Conservation (phyloP, 306 rosid species). For the Quercus dentata region DNA sequence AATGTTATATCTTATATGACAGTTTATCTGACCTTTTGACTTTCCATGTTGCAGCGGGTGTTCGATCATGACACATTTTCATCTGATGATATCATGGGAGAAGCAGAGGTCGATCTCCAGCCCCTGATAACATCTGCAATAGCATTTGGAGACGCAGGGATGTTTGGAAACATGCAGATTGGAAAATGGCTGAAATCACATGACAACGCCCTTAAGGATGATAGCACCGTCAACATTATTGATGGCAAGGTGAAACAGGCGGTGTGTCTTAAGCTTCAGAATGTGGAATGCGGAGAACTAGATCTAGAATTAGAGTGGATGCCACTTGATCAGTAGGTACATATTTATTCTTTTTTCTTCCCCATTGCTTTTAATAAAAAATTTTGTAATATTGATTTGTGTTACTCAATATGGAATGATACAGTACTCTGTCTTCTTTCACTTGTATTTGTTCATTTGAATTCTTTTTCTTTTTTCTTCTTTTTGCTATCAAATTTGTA, state of each 20-base stretch:
- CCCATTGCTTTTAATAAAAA: constrained; percentile 28
- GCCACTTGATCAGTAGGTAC: constrained; percentile 82
- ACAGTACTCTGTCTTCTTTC: constrained; percentile 13
- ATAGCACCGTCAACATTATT: constrained; percentile 70
- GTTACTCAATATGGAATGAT: constrained; percentile 18
- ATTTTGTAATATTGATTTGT: constrained; percentile 10
- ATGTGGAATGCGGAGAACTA: constrained; percentile 89
- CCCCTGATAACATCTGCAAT: constrained; percentile 90
- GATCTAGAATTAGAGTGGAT: constrained; percentile 89
- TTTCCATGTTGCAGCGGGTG: constrained; percentile 62
- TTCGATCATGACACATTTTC: constrained; percentile 88
- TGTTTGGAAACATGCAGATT: constrained; percentile 92
- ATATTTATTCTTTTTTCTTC: constrained; percentile 8
- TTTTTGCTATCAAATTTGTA: not conserved
- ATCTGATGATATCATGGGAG: constrained; percentile 98
- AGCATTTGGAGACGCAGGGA: constrained; percentile 92
- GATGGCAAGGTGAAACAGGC: constrained; percentile 78
- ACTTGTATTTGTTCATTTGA: constrained; percentile 16
- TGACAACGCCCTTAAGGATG: constrained; percentile 75
- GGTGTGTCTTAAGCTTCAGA: constrained; percentile 76
- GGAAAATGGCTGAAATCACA: constrained; percentile 96
- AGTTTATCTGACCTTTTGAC: constrained; percentile 3
- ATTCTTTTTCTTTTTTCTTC: not conserved
- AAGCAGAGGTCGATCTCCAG: constrained; percentile 94
- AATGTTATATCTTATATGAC: not conserved